A percentile compares a stretch with the other conserved stretches of the same genome.
These are phyloP conservation scores for Suhomyces ambrosiae DNA, from an alignment of 1,139 yeast species.

Conservation along the genomic window DNA sequence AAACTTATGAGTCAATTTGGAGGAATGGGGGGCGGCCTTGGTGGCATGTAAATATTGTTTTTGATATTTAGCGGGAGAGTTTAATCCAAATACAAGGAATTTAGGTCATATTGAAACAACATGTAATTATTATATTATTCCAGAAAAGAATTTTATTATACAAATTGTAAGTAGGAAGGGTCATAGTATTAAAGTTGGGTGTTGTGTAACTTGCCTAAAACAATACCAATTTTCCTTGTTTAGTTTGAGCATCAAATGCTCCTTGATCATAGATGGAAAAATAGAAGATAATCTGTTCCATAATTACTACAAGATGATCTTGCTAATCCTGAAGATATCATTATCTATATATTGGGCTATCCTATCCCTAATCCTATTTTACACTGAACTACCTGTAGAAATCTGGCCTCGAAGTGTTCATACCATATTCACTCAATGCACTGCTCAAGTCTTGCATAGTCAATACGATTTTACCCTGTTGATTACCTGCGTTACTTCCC, in stretches of 20 bases:
- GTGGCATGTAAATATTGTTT: conserved; percentile 17
- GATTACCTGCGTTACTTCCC: conserved; percentile 53
- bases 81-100: background rate
- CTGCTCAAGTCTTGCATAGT: conserved; percentile 89
- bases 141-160: too few species aligned
- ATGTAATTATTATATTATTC: too few species aligned
- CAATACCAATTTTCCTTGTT: too few species aligned
- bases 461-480: conserved; percentile 74
- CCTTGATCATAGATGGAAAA: too few species aligned
- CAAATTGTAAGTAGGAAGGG: too few species aligned
- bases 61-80: background rate
- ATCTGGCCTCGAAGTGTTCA: conserved; percentile 88
- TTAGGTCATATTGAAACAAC: background rate
- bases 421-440: conserved; percentile 89
- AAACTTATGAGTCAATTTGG: conserved; percentile 80
- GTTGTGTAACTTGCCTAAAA: too few species aligned
- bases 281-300: too few species aligned
- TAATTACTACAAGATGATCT: background rate
- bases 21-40: conserved; percentile 30
- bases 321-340: background rate
- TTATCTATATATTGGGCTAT: background rate
- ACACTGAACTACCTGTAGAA: conserved; percentile 59
- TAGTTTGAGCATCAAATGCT: too few species aligned
- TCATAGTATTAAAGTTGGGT: too few species aligned
- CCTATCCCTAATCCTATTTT: background rate